A percentile compares a stretch with the other conserved stretches of the same genome.
phyloP scores from a whole-genome alignment of 2,329 filamentous ascomycete species.

The Pleomassaria siparia region DNA sequence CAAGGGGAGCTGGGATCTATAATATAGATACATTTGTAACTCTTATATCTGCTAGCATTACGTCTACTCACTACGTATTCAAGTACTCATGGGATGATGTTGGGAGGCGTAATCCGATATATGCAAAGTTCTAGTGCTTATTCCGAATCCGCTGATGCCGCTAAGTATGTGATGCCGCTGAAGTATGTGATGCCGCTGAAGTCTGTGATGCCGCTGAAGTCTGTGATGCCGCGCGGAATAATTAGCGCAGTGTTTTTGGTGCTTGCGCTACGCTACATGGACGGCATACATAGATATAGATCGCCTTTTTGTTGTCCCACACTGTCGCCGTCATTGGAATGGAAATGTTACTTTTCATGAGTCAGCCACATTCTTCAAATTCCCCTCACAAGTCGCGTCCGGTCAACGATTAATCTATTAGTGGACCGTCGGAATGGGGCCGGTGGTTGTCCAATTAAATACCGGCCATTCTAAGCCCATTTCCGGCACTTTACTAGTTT shows the following conservation, averaged over 20 bases:
- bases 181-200: not conserved
- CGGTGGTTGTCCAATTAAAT: not conserved
- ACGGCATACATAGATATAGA: too few relatives aligned
- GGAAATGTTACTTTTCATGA: not conserved
- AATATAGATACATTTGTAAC: too few relatives aligned
- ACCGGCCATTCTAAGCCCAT: not conserved
- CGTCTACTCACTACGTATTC: too few relatives aligned
- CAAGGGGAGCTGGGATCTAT: too few relatives aligned
- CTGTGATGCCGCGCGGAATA: not conserved
- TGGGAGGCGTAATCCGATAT: not conserved
- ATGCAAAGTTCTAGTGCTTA: not conserved
- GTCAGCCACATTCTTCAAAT: not conserved
- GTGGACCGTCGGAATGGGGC: not conserved
- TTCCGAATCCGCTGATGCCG: not conserved
- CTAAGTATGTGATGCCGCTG: not conserved
- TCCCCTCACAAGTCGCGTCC: not conserved
- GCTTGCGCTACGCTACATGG: not conserved
- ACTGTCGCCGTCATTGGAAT: not conserved
- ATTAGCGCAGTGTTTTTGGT: not conserved
- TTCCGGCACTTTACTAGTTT: slow-evolving; percentile 1
- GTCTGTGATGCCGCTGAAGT: not conserved
- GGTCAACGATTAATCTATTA: slow-evolving; percentile 1
- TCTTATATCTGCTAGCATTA: too few relatives aligned
- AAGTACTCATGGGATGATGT: not conserved
- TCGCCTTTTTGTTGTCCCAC: not conserved